These are phyloP conservation scores for Sergeia podlipaevii DNA, from an alignment of 208 protist genomes.

Conservation along the genomic window DNA sequence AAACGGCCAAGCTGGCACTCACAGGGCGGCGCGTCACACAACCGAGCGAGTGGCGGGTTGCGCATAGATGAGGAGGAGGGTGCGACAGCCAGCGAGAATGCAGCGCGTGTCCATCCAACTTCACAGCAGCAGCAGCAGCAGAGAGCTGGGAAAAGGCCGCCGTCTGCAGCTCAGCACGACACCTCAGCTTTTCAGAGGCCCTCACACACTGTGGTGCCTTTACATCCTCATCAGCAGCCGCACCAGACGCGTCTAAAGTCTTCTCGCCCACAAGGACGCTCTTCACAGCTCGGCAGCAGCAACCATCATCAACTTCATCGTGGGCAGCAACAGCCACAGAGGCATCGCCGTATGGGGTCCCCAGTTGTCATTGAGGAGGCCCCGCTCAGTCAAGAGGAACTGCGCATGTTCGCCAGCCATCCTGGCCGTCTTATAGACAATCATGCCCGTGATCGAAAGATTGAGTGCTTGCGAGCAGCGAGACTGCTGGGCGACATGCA, in stretches of 20 bases:
- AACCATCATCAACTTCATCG: background rate
- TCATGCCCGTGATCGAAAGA: slow-evolving; percentile 67
- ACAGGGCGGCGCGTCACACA: too few species aligned
- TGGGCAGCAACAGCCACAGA: background rate
- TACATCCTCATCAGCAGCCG: background rate
- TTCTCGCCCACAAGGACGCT: background rate
- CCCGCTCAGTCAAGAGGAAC: slow-evolving; percentile 43
- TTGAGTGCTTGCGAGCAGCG: slow-evolving; percentile 65
- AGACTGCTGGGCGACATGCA: slow-evolving; percentile 73
- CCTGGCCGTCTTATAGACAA: slow-evolving; percentile 52
- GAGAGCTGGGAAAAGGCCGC: too few species aligned
- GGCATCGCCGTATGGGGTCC: background rate
- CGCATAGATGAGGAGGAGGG: slow-evolving; percentile 18
- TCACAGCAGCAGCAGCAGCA: too few species aligned
- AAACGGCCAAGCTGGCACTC: too few species aligned
- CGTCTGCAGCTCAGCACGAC: background rate
- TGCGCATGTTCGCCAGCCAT: slow-evolving; percentile 36
- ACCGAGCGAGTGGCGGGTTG: too few species aligned
- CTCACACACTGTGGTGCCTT: background rate
- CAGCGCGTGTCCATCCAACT: too few species aligned
- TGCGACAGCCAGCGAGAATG: background rate
- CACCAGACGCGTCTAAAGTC: background rate
- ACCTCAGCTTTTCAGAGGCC: background rate
- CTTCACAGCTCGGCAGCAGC: background rate
- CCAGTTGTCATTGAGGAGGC: slow-evolving; percentile 21